phyloP scores from a whole-genome alignment of 2,329 filamentous ascomycete genomes.

The Talaromyces sp. region DNA sequence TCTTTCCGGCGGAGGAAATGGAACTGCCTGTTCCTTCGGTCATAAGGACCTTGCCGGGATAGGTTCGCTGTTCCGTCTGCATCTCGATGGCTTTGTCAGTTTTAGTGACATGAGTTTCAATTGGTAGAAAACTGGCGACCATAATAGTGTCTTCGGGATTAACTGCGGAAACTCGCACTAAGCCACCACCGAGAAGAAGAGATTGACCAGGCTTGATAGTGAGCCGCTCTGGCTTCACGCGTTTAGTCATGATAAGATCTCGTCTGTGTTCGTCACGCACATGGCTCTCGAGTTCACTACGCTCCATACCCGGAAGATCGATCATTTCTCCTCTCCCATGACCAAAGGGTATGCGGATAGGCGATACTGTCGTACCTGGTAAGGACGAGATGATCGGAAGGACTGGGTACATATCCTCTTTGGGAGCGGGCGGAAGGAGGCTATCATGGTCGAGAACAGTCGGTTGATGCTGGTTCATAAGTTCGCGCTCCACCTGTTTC shows the following conservation, averaged over 20 bases:
- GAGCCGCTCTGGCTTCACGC: conserved; percentile 72
- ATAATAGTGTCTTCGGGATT: conserved; percentile 68
- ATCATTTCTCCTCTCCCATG: conserved; percentile 85
- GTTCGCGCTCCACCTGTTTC: conserved; percentile 27
- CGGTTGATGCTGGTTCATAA: conserved; percentile 15
- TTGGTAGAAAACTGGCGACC: conserved; percentile 82
- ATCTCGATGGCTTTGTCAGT: conserved; percentile 78
- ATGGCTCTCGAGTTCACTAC: conserved; percentile 71
- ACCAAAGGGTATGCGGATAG: conserved; percentile 90
- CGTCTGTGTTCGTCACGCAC: conserved; percentile 68
- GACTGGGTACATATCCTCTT: conserved; percentile 73
- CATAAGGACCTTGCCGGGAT: conserved; percentile 66
- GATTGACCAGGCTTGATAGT: conserved; percentile 76
- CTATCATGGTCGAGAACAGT: conserved; percentile 38
- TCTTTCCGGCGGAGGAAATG: conserved; percentile 72
- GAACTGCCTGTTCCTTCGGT: conserved; percentile 59
- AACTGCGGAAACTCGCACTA: conserved; percentile 83
- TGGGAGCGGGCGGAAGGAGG: conserved; percentile 75
- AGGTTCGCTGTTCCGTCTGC: conserved; percentile 64
- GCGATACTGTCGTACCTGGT: conserved; percentile 91
- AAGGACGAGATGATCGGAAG: conserved; percentile 87
- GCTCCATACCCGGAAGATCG: conserved; percentile 82
- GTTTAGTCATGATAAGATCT: conserved; percentile 75
- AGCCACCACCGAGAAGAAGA: conserved; percentile 78
- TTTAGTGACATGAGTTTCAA: conserved; percentile 73